phyloP scores from a whole-genome alignment of 495 filamentous ascomycete species.

The Talaromyces borbonicus region DNA sequence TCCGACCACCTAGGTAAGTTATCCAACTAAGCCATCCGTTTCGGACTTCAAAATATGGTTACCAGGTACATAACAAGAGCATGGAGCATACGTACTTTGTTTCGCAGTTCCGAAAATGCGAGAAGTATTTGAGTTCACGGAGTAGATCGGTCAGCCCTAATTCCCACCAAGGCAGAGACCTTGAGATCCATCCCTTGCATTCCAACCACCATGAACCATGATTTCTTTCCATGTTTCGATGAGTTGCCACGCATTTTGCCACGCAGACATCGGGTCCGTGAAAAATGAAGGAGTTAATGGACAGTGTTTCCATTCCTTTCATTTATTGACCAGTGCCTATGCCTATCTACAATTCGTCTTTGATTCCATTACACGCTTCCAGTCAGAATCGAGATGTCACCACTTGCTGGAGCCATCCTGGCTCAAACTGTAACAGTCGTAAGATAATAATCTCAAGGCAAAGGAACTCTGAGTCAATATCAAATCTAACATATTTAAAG shows the following conservation, averaged over 20 bases:
- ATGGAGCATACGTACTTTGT: no score
- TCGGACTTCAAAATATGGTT: no score
- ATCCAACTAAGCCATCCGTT: no score
- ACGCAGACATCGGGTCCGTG: background rate
- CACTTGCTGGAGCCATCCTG: conserved; percentile 17
- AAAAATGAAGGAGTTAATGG: no score
- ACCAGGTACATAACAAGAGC: no score
- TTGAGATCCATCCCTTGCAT: conserved; percentile 1
- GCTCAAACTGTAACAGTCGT: conserved; percentile 22
- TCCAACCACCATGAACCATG: background rate
- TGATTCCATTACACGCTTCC: no score
- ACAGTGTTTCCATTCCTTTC: no score
- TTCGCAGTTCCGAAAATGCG: no score
- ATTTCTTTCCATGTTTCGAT: background rate
- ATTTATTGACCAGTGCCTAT: no score
- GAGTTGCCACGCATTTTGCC: background rate
- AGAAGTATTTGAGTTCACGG: no score
- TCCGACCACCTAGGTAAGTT: background rate
- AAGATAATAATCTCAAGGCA: conserved; percentile 6
- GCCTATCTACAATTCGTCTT: no score
- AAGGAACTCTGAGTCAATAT: background rate
- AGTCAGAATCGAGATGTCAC: background rate
- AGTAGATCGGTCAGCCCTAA: conserved; percentile 1
- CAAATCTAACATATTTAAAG: conserved; percentile 4
- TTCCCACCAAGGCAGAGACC: background rate